phyloP scores from a whole-genome alignment of 495 filamentous ascomycete genomes.

The Clohesyomyces aquaticus region DNA sequence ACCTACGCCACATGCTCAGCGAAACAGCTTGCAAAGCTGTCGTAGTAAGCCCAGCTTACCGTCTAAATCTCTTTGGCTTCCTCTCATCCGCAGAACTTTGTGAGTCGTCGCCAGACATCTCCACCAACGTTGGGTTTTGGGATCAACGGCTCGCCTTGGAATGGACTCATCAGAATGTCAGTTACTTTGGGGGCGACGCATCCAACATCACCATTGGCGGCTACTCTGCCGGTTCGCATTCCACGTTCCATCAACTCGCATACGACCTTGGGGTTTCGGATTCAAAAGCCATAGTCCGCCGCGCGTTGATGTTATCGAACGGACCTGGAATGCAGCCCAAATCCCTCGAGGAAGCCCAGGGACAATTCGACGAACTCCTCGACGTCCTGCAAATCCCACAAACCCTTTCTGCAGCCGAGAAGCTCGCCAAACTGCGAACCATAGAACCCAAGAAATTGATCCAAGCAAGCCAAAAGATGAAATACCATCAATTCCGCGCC shows the following conservation, averaged over 20 bases:
- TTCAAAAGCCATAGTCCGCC: constrained; percentile 50
- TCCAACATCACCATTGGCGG: constrained; percentile 49
- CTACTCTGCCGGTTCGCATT: constrained; percentile 48
- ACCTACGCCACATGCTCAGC: constrained; percentile 40
- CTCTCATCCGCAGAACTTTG: constrained; percentile 42
- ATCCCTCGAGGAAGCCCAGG: constrained; percentile 52
- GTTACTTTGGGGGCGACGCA: constrained; percentile 46
- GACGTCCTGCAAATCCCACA: constrained; percentile 52
- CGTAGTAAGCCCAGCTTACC: constrained; percentile 48
- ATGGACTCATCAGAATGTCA: constrained; percentile 49
- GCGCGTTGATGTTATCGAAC: constrained; percentile 61
- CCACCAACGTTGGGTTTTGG: constrained; percentile 49
- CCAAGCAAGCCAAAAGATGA: constrained; percentile 47
- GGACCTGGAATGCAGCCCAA: constrained; percentile 61
- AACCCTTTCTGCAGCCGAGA: constrained; percentile 48
- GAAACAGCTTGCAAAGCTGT: constrained; percentile 45
- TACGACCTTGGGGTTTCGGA: constrained; percentile 57
- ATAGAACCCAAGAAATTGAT: constrained; percentile 49
- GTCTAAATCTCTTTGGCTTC: constrained; percentile 50
- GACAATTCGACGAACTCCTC: constrained; percentile 62
- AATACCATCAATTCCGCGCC: constrained; percentile 59
- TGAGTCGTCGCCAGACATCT: constrained; percentile 31
- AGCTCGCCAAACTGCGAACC: constrained; percentile 54
- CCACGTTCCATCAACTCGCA: constrained; percentile 59
- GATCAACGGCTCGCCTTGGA: constrained; percentile 49